Base-by-base conservation (phyloP, 257 asterid genomes). In the Henckelia pumila region DNA sequence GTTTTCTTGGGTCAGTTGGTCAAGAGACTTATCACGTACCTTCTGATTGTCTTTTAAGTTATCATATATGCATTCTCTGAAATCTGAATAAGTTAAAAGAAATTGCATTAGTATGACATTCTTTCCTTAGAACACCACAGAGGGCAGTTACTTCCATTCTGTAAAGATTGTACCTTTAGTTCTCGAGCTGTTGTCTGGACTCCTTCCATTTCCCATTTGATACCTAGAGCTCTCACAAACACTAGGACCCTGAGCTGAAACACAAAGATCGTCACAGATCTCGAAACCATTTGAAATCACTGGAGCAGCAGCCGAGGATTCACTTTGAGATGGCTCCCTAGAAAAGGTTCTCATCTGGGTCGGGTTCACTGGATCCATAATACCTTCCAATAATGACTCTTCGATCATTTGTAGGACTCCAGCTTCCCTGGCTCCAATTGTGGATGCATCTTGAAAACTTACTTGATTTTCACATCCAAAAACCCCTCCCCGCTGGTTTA, bases 241-340 rank as follows among this genome's bases (percentile, higher is more conserved):
- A 53, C 73, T 79, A 22, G 82, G 85, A 72, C 83, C 84, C 80
- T 81, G 97, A 25, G 85, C 81, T n/a, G 89, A 79, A 67, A 69
- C 61, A 78, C 81, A 82, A 58, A 84, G 89, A 44, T 87, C 96
- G 63, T 89, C 89, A 60, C 68, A 83, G 57, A 74, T 65, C 62
- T 89, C 95, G 23, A 79, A 81, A 65, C 85, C 81, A 56, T 76
- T 82, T 23, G 95, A 86, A 64, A 81, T 44, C 30, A 83, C 73
- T 20, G 79, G 80, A 8, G 88, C 83, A 67, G 85, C 90, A 58
- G 86, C 88, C 4, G 97, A 88, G 58, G 97, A 88, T 84, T 85
- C 97, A 63, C 96, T 91, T 67, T 84, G 94, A 64, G 92, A 88
- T 67, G 92, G 89, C 72, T 86, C 96, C 73, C 77, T 76, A 26